These are phyloP conservation scores for Vitis vinifera DNA, from an alignment of 164 flowering plant genomes.

Conservation along the genomic window ASM3070453v1 NC_081810.1:2251001-2251500, in stretches of 20 bases:
- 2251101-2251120: neutral
- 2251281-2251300: neutral
- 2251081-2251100: neutral
- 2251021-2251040: neutral
- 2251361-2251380: too few relatives aligned
- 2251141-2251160: too few relatives aligned
- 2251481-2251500: too few relatives aligned
- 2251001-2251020: neutral
- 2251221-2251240: slow-evolving; percentile 9
- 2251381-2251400: too few relatives aligned
- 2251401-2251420: too few relatives aligned
- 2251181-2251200: slow-evolving; percentile 12
- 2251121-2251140: neutral
- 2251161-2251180: neutral
- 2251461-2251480: too few relatives aligned
- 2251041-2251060: too few relatives aligned
- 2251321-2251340: neutral
- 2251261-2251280: neutral
- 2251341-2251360: neutral
- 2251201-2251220: slow-evolving; percentile 18
- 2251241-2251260: slow-evolving; percentile 8
- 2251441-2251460: too few relatives aligned
- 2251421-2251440: too few relatives aligned
- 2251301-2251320: neutral
- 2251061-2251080: neutral